Evolutionary conservation across 371 early-diverging fungal genomes (phyloP).

Genomic region (Mortierella sp.): DNA sequence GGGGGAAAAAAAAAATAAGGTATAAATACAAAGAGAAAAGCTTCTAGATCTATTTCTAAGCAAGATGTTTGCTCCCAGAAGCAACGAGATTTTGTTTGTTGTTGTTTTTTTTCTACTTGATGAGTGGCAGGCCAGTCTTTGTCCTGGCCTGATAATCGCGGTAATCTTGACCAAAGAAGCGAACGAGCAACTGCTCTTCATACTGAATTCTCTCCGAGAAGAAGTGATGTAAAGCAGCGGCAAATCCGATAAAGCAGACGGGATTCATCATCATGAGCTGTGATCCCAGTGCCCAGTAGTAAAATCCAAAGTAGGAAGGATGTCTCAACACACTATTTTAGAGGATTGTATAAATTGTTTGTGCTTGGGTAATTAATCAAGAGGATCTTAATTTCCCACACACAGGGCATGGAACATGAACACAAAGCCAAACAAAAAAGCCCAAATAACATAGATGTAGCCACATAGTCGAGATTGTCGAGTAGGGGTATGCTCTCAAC

Average conservation of each 20-base stretch:
- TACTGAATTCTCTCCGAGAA: constrained; percentile 80
- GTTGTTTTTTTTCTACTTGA: constrained; percentile 29
- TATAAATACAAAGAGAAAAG: neutral
- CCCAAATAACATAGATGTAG: no score
- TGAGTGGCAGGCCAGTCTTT: constrained; percentile 66
- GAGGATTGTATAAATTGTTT: no score
- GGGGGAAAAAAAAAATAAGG: no score
- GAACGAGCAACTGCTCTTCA: constrained; percentile 79
- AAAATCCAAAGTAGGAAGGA: constrained; percentile 93
- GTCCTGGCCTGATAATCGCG: constrained; percentile 61
- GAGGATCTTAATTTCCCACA: neutral
- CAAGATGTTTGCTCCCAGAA: neutral
- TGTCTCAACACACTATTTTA: constrained; percentile 76
- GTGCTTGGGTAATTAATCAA: neutral
- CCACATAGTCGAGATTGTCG: no score
- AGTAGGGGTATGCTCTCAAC: no score
- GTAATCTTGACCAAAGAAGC: constrained; percentile 87
- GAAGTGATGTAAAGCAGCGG: constrained; percentile 73
- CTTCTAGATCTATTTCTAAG: neutral
- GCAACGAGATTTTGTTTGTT: neutral
- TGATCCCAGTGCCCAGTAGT: constrained; percentile 84
- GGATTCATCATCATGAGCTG: constrained; percentile 83
- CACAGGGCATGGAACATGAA: neutral
- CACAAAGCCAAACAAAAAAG: no score
- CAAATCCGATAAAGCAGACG: constrained; percentile 73